Percentiles rank a stretch among this genome's conserved stretches.
Evolutionary conservation across 2,329 filamentous ascomycete species (phyloP).

Genomic region (Gnomoniopsis smithogilvyi): DNA sequence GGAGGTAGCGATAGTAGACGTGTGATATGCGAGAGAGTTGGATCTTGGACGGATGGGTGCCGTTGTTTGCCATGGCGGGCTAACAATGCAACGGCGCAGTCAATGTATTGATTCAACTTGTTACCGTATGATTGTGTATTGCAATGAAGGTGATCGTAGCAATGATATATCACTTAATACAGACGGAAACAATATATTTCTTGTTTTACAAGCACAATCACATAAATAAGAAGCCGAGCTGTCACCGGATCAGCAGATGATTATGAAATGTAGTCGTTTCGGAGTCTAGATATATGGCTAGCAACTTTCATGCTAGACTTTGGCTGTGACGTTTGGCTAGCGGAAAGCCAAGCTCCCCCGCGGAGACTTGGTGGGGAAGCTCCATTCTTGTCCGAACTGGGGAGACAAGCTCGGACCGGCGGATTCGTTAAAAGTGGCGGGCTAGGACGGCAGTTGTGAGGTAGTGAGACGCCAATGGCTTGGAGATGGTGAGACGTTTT

Average conservation of each 20-base stretch:
- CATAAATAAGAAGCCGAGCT: not conserved
- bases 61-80: slow-evolving; percentile 20
- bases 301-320: not conserved
- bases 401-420: not conserved
- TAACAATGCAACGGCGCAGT: not conserved
- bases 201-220: not conserved
- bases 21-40: slow-evolving; percentile 38
- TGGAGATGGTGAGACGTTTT: not conserved
- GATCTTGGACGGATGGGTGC: slow-evolving; percentile 28
- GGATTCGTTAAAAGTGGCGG: not conserved
- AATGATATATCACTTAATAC: not conserved
- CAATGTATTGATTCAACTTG: not conserved
- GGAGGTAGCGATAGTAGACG: slow-evolving; percentile 48
- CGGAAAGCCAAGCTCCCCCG: not conserved
- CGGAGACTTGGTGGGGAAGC: slow-evolving; percentile 11
- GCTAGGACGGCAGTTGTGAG: slow-evolving; percentile 7
- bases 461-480: not conserved
- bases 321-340: slow-evolving; percentile 2
- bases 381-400: not conserved
- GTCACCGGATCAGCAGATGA: not conserved
- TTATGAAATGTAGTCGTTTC: not conserved
- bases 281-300: not conserved
- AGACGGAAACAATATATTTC: not conserved
- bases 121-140: too few relatives aligned
- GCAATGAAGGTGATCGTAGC: not conserved